Conservation (phyloP, 2,329 filamentous ascomycete genomes). For the Fusarium aywerte region DNA sequence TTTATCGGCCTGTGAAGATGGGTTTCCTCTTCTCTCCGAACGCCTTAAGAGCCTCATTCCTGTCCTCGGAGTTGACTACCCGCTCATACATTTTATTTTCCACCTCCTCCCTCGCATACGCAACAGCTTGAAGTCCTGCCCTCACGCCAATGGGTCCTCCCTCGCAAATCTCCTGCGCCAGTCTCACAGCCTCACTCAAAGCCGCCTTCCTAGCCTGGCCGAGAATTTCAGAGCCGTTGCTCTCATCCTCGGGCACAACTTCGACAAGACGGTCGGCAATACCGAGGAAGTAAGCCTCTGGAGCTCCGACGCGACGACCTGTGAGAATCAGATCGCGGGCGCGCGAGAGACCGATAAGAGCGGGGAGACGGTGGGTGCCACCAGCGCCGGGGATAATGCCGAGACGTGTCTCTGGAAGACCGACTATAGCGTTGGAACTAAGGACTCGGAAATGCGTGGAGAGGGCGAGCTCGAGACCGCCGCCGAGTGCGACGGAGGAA, state of each 20-base stretch:
- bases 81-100: conserved; percentile 89
- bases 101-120: conserved; percentile 75
- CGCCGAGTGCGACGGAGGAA: conserved; percentile 86
- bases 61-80: conserved; percentile 85
- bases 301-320: conserved; percentile 81
- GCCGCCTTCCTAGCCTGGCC: conserved; percentile 72
- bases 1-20: conserved; percentile 65
- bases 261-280: conserved; percentile 92
- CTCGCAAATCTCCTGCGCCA: conserved; percentile 88
- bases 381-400: conserved; percentile 96
- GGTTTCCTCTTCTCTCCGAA: conserved; percentile 76
- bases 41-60: conserved; percentile 86
- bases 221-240: conserved; percentile 58
- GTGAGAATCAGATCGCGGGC: conserved; percentile 94
- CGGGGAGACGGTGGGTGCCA: conserved; percentile 87
- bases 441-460: conserved; percentile 91
- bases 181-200: conserved; percentile 77
- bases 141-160: conserved; percentile 86
- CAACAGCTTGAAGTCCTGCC: conserved; percentile 82
- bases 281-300: conserved; percentile 92
- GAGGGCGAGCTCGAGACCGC: conserved; percentile 92
- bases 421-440: conserved; percentile 79
- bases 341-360: conserved; percentile 79
- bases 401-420: conserved; percentile 89
- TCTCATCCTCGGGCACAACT: conserved; percentile 68